phyloP scores from a whole-genome alignment of 202 grass and related monocot genomes.

The Brachypodium distachyon region DNA sequence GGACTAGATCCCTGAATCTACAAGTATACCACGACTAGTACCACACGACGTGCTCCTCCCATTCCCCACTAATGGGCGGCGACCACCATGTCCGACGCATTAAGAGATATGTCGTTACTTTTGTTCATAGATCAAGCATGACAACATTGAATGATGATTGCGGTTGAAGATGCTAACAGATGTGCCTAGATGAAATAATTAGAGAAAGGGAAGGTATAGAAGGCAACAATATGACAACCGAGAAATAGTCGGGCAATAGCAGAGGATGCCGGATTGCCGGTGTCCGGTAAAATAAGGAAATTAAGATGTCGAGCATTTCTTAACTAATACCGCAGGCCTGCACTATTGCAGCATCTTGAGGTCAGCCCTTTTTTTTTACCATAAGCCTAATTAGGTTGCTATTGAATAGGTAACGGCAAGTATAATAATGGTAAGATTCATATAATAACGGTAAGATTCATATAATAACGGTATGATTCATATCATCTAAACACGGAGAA shows the following conservation, averaged over 20 bases:
- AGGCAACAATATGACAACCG: not conserved
- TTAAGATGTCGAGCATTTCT: not conserved
- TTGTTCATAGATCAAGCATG: not conserved
- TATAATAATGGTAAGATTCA: not conserved
- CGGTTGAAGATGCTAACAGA: not conserved
- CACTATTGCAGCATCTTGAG: not conserved
- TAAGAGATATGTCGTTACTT: not conserved
- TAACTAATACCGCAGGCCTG: not conserved
- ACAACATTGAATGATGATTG: not conserved
- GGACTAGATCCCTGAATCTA: conserved; percentile 32
- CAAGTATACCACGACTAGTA: not conserved
- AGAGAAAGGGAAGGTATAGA: not conserved
- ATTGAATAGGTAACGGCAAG: no score
- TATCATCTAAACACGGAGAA: not conserved
- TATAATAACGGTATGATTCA: not conserved
- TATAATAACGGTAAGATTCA: not conserved
- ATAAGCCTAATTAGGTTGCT: not conserved
- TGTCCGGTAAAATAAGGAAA: not conserved
- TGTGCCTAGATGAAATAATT: not conserved
- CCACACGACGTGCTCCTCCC: not conserved
- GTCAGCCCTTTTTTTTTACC: not conserved
- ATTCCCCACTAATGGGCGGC: conserved; percentile 60
- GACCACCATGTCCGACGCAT: conserved; percentile 42
- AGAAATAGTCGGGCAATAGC: not conserved
- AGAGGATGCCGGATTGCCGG: not conserved